These are phyloP conservation scores for Thalassiosira profunda DNA, from an alignment of 108 stramenopile genomes.

Conservation along the genomic window DNA sequence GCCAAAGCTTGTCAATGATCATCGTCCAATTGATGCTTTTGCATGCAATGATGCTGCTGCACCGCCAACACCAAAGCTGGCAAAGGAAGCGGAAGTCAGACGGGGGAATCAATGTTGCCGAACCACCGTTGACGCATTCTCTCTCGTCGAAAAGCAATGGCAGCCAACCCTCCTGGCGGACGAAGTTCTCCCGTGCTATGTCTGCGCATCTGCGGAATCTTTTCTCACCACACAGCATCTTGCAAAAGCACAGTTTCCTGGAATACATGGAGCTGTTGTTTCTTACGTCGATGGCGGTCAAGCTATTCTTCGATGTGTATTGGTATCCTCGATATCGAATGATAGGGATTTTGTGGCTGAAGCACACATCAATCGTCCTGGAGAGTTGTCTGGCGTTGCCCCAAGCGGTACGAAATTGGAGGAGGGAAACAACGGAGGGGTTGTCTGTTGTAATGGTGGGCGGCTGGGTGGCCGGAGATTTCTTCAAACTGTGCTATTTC, in stretches of 20 bases:
- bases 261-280: conserved; percentile 37
- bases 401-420: conserved; percentile 39
- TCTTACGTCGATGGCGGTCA: conserved; percentile 30
- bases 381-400: conserved; percentile 49
- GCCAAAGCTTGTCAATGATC: conserved; percentile 47
- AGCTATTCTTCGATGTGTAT: conserved; percentile 43
- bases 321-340: conserved; percentile 47
- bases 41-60: conserved; percentile 35
- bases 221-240: conserved; percentile 34
- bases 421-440: conserved; percentile 37
- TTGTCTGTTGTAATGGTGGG: conserved; percentile 42
- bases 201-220: conserved; percentile 26
- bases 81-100: conserved; percentile 10
- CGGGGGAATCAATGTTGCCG: background rate
- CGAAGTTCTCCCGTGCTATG: background rate
- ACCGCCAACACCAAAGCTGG: conserved; percentile 10
- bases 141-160: conserved; percentile 9
- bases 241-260: conserved; percentile 37
- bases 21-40: conserved; percentile 37
- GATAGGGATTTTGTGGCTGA: conserved; percentile 24
- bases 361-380: conserved; percentile 31
- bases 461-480: conserved; percentile 45
- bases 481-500: conserved; percentile 49
- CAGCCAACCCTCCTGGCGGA: too few species aligned
- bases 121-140: conserved; percentile 6